Evolutionary conservation across 1,284 basidiomycete genomes (phyloP), one percentile per base, ranked within the genome.

Genomic region (Cryptococcus wingfieldii): DNA sequence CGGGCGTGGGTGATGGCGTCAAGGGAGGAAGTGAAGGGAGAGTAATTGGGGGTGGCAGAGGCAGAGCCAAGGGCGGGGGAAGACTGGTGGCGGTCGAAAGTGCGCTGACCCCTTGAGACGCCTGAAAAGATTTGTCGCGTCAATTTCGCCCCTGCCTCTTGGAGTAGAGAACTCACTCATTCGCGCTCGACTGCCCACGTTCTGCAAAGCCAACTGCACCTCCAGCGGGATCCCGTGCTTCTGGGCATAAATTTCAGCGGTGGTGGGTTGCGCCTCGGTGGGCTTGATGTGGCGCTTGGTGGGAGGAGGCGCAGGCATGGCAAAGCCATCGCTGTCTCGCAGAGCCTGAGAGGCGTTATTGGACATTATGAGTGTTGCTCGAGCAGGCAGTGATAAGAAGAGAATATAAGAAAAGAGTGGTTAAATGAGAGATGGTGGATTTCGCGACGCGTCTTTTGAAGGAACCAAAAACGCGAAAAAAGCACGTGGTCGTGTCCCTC

Each of bases 181-280:
- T 28, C 72, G 50, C 8, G 59, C 64, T n/a, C 58, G 51, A 13
- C 69, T 52, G 8, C 64, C 67, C 0, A 71, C 64, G 47, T 66
- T 74, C 61, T 68, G 64, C 42, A 74, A 50, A 31, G 64, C 64
- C 14, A 56, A 52, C 54, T 65, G 64, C 12, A 70, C 45, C 16
- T 70, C 66, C 0, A 60, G 56, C 8, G 67, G 57, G 16, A 74
- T 67, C 1, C 71, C 72, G 60, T 71, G 67, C 38, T 58, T 61
- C 14, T 59, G 42, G 10, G 64, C 67, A 43, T 74, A 71, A n/a
- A 59, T 59, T 54, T 74, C 72, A 1, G 69, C 67, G 0, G 71
- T 73, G 6, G 67, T 67, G 13, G 65, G 65, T 23, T 62, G 46
- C 16, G 63, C 63, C 12, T 60, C 55, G 2, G 67, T 59, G 3